Base-by-base conservation (phyloP, 1,284 basidiomycete genomes). In the Moesziomyces sp. region DNA sequence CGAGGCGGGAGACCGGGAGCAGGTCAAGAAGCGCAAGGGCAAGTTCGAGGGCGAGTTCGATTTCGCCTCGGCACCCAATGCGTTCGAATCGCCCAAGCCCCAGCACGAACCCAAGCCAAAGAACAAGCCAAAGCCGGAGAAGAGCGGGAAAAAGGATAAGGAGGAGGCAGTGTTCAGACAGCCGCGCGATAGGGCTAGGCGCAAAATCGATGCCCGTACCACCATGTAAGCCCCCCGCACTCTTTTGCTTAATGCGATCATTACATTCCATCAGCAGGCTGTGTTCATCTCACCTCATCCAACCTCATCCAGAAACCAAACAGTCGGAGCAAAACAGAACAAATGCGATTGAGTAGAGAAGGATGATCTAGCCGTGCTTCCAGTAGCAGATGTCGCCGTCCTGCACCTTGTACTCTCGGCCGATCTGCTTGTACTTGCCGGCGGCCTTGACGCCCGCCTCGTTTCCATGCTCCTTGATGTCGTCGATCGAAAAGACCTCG, bases 391-490 rank as follows among this genome's bases (percentile, higher is more conserved):
- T 81, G 40, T 83, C 82, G 19, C 83, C 84, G 46, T 84, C 83
- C 35, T 81, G 67, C 56, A 86, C 83, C 85, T 95, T 93, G 84
- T 96, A 99, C 2, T 94, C 93, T 86, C 98, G 97, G 68, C 96
- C 96, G 85, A 97, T 94, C 84, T 99, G 96, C 83, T 93, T 88
- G 65, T 96, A 89, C 86, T 97, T 98, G 46, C 97, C 97, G 21
- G 92, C 94, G 58, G 95, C 93, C 86, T 98, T 98, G 84, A 97
- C 94, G 13, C 91, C 90, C 4, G 89, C 76, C 87, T 99, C 97
- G 71, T 90, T 91, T 16, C 94, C 96, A 80, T 94, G 87, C 86
- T 97, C 94, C 84, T 92, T 92, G 73, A 99, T 87, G 84, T 98
- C 97, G 0, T 90, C 90, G 81, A 91, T 97, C 5, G 90, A 83